Evolutionary conservation across 805 yeast species (phyloP).

Genomic region (Lachancea lanzarotensis): DNA sequence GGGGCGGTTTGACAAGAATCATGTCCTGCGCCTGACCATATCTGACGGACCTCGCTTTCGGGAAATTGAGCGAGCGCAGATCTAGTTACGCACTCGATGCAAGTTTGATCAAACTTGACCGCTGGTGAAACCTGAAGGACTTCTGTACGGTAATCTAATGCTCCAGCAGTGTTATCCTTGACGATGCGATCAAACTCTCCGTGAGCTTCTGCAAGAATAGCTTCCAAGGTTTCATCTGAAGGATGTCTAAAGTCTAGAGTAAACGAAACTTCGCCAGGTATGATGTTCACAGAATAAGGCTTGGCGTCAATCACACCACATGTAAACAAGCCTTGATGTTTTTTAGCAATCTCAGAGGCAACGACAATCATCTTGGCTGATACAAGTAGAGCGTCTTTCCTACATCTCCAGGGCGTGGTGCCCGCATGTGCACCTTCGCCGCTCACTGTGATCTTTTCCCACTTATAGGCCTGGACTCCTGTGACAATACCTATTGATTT

Average conservation of each 20-base stretch:
- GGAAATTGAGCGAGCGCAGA: constrained; percentile 48
- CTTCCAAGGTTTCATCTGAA: constrained; percentile 37
- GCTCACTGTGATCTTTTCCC: constrained; percentile 50
- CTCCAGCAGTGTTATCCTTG: constrained; percentile 25
- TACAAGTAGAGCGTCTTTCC: constrained; percentile 57
- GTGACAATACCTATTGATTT: constrained; percentile 58
- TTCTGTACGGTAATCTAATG: constrained; percentile 37
- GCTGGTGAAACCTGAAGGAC: constrained; percentile 48
- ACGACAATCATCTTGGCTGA: constrained; percentile 51
- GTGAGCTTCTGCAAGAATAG: constrained; percentile 36
- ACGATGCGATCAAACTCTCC: constrained; percentile 35
- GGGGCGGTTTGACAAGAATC: constrained; percentile 57
- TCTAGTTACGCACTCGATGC: constrained; percentile 45
- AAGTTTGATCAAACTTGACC: constrained; percentile 46
- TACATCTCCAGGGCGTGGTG: constrained; percentile 56
- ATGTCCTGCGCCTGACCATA: constrained; percentile 68
- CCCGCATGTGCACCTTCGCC: constrained; percentile 73
- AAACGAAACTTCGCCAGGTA: constrained; percentile 55
- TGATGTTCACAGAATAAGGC: constrained; percentile 62
- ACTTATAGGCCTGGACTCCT: constrained; percentile 60
- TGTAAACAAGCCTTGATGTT: constrained; percentile 48
- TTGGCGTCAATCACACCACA: constrained; percentile 51
- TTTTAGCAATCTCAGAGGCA: constrained; percentile 49
- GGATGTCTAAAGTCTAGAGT: constrained; percentile 57
- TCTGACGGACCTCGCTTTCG: constrained; percentile 37